Conservation (phyloP, 2,329 filamentous ascomycete genomes). For the Penicillium sp. region DNA sequence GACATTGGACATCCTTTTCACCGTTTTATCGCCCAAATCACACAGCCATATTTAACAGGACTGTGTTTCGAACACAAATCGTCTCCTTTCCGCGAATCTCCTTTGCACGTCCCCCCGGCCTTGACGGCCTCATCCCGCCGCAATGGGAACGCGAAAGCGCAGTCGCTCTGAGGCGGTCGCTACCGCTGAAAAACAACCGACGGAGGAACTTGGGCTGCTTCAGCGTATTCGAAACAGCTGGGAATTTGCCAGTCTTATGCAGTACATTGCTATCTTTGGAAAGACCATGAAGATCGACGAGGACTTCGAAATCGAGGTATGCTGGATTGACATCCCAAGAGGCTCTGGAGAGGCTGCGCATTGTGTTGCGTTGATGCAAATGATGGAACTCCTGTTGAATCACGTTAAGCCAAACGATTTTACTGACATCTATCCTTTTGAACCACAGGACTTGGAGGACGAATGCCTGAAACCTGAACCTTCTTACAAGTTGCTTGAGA, state of each 20-base stretch:
- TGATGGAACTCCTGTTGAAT: not conserved
- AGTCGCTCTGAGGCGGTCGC: conserved; percentile 60
- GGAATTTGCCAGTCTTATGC: conserved; percentile 92
- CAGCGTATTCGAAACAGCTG: conserved; percentile 82
- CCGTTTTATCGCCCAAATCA: not conserved
- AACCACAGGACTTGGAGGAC: conserved; percentile 75
- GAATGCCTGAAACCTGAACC: conserved; percentile 79
- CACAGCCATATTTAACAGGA: not conserved
- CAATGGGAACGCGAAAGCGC: conserved; percentile 61
- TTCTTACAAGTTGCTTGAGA: conserved; percentile 75
- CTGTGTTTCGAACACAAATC: not conserved
- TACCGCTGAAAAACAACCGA: conserved; percentile 45
- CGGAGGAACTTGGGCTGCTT: conserved; percentile 54
- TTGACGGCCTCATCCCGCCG: conserved; percentile 37
- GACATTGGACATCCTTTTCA: not conserved
- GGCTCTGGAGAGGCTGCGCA: conserved; percentile 13
- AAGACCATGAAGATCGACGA: conserved; percentile 87
- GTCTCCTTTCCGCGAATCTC: not conserved
- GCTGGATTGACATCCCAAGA: conserved; percentile 23
- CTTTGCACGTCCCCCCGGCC: conserved; percentile 23
- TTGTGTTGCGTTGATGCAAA: conserved; percentile 12
- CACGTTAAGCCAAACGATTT: not conserved
- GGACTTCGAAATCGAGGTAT: conserved; percentile 86
- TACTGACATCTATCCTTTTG: conserved; percentile 17
- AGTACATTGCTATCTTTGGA: conserved; percentile 93